Evolutionary conservation across 169 alveolate species (phyloP).

Genomic region (Babesia bovis): DNA sequence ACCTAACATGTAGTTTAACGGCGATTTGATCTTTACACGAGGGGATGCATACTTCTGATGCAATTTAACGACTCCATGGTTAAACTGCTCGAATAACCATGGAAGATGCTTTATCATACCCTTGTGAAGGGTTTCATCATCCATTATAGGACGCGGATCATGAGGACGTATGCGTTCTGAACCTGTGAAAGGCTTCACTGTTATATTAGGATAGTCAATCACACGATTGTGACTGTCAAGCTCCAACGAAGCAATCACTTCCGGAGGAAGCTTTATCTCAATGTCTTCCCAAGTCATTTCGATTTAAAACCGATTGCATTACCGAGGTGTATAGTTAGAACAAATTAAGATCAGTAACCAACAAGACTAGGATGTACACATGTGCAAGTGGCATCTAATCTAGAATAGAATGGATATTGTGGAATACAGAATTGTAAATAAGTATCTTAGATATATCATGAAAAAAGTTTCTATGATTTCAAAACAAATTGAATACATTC

Average conservation of each 20-base stretch:
- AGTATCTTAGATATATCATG: no score
- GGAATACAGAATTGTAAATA: no score
- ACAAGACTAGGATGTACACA: no score
- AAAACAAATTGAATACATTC: no score
- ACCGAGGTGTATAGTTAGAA: no score
- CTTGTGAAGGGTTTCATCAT: constrained; percentile 34
- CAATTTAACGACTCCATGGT: background rate
- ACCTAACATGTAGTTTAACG: constrained; percentile 38
- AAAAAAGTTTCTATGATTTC: no score
- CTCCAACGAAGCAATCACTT: background rate
- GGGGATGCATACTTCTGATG: constrained; percentile 34
- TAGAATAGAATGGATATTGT: no score
- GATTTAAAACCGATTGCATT: no score
- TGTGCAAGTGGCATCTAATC: no score
- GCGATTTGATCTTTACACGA: constrained; percentile 5
- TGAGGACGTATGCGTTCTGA: constrained; percentile 1
- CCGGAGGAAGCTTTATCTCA: constrained; percentile 33
- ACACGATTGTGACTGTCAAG: constrained; percentile 1
- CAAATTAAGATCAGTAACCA: no score
- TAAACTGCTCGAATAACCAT: constrained; percentile 51
- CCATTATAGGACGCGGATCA: background rate
- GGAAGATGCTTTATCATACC: constrained; percentile 23
- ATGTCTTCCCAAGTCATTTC: constrained; percentile 19
- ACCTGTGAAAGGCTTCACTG: background rate
- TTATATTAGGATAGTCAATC: background rate